phyloP scores from a whole-genome alignment of 2,329 filamentous ascomycete species.

The Aspergillus japonicus region DNA sequence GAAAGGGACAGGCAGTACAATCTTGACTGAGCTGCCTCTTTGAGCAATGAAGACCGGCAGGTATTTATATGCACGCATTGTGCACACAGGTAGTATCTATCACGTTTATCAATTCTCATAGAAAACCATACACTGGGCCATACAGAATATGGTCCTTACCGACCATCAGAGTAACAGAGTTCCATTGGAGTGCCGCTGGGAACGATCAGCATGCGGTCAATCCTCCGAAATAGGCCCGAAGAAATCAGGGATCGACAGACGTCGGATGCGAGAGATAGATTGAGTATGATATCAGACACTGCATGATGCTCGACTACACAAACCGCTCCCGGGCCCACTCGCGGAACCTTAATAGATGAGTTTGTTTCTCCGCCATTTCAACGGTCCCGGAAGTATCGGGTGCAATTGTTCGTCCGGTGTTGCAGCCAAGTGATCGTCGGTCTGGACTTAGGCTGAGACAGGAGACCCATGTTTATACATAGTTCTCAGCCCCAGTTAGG shows the following conservation, averaged over 20 bases:
- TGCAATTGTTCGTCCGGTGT: not conserved
- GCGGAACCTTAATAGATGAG: constrained; percentile 6
- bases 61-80: not conserved
- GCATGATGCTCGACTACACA: not conserved
- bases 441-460: constrained; percentile 2
- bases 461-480: not conserved
- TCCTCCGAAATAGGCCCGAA: not conserved
- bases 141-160: not conserved
- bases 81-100: too few species aligned
- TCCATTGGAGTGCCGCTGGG: not conserved
- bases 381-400: not conserved
- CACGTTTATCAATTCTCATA: too few species aligned
- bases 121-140: too few species aligned
- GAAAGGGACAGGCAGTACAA: not conserved
- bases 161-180: not conserved
- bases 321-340: constrained; percentile 4
- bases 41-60: too few species aligned
- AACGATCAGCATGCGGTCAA: not conserved
- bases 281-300: not conserved
- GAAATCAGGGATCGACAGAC: not conserved
- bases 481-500: not conserved
- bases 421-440: not conserved
- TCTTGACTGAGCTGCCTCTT: not conserved
- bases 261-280: not conserved
- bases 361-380: not conserved